Evolutionary conservation across 345 rosid genomes (phyloP).

Genomic region (Camelina sativa): DNA sequence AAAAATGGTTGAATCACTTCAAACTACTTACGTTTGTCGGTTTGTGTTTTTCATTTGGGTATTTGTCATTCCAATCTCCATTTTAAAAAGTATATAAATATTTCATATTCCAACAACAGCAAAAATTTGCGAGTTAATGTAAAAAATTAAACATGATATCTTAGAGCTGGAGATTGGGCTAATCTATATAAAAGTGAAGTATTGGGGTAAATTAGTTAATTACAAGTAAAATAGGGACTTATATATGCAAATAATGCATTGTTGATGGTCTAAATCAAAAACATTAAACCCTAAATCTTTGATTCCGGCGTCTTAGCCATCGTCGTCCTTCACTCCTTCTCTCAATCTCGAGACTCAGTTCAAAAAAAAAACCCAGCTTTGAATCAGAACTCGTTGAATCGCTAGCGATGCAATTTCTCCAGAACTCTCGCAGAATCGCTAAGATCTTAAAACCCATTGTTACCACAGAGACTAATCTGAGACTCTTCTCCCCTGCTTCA

Average conservation of each 20-base stretch:
- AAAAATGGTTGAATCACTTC: not conserved
- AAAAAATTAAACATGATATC: no score
- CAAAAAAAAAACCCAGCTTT: not conserved
- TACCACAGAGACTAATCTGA: conserved; percentile 35
- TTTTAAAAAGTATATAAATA: no score
- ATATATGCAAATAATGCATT: not conserved
- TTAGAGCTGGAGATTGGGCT: not conserved
- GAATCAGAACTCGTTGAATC: not conserved
- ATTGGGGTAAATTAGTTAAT: not conserved
- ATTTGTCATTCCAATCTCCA: no score
- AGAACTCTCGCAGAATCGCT: conserved; percentile 51
- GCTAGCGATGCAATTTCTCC: conserved; percentile 50
- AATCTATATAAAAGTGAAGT: not conserved
- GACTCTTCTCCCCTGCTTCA: conserved; percentile 40
- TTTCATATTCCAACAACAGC: no score
- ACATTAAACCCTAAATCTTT: conserved; percentile 38
- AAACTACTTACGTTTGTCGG: no score
- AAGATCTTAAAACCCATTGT: conserved; percentile 46
- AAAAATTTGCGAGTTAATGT: no score
- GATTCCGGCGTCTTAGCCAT: conserved; percentile 9
- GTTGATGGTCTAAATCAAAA: conserved; percentile 3
- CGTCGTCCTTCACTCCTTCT: not conserved
- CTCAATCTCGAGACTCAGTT: conserved; percentile 9
- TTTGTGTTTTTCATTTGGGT: no score
- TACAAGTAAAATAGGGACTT: not conserved